Evolutionary conservation across 768 basidiomycete species (phyloP).

Genomic region (Tulasnella sp.): DNA sequence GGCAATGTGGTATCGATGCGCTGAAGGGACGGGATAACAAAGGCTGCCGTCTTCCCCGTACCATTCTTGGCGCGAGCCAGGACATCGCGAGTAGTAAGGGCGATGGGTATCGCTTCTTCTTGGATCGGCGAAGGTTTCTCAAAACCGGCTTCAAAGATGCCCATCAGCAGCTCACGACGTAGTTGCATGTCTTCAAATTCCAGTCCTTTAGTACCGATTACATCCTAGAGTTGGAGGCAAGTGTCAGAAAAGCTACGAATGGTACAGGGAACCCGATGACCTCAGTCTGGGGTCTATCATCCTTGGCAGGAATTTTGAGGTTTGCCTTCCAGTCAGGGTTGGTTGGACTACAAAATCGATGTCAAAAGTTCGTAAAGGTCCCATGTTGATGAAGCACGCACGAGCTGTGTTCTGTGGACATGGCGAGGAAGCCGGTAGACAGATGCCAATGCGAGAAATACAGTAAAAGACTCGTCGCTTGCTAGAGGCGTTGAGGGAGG

Average conservation of each 20-base stretch:
- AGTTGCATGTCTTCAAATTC: constrained; percentile 94
- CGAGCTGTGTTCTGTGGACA: too few relatives aligned
- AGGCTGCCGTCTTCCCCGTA: constrained; percentile 97
- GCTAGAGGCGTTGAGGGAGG: too few relatives aligned
- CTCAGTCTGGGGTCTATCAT: constrained; percentile 88
- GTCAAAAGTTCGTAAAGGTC: too few relatives aligned
- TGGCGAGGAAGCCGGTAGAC: too few relatives aligned
- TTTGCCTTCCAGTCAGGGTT: constrained; percentile 50
- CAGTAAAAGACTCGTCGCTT: too few relatives aligned
- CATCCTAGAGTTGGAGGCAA: constrained; percentile 40
- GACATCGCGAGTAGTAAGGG: constrained; percentile 84
- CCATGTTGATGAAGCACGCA: too few relatives aligned
- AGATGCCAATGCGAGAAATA: too few relatives aligned
- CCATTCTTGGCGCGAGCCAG: constrained; percentile 94
- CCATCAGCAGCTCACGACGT: constrained; percentile 94
- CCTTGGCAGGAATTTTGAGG: constrained; percentile 80
- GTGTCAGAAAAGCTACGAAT: background rate
- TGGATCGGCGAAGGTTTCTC: constrained; percentile 96
- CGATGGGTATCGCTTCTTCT: constrained; percentile 95
- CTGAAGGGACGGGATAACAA: constrained; percentile 94
- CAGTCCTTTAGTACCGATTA: constrained; percentile 80
- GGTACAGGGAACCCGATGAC: constrained; percentile 21
- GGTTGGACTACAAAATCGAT: background rate
- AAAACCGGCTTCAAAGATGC: constrained; percentile 97
- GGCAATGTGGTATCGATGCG: constrained; percentile 70